Evolutionary conservation across 1,284 basidiomycete genomes (phyloP), one percentile per base, ranked within the genome.

Genomic region (Apiotrichum gracile): DNA sequence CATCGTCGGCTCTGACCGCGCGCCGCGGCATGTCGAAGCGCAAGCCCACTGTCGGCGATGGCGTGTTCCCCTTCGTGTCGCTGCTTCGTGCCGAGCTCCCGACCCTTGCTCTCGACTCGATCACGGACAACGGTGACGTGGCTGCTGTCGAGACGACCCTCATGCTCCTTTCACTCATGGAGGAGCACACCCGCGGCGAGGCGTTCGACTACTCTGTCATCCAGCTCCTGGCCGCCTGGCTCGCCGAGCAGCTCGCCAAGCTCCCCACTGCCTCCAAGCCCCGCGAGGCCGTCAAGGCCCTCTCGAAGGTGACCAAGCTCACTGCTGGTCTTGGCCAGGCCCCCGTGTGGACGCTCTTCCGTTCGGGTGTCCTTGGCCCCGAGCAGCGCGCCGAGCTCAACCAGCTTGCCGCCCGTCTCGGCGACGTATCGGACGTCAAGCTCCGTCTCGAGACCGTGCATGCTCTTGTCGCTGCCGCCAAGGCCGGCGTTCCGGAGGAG

Each of bases 191-290:
- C 31, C 57, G 58, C 25, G 40, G 45, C 1, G 46, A 61, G 9
- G 61, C 64, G 1, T 74, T 77, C 58, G 75, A 78, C 57, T 78
- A 76, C 58, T 78, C 78, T 10, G 69, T 77, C 1, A 67, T 77
- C 12, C 74, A 74, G 53, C 67, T 78, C 21, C 64, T 80, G 6
- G 70, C 72, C 6, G 52, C 58, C 0, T 73, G 72, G 72, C 60
- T 77, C 22, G 47, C 58, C 3, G 66, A 70, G 10, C 66, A 67
- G 4, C 49, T 76, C 2, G 33, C 35, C 2, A 53, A 47, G 5
- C 42, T 68, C 14, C 22, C 47, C 2, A n/a, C 22, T 2, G 39
- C 47, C 7, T 49, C 60, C 38, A 51, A 61, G 21, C 25, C 47
- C 1, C 31, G 39, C 13, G 49, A 45, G 13, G 63, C 62, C 13